These are phyloP conservation scores for Didymella exigua DNA, from an alignment of 2,329 filamentous ascomycete genomes.

Conservation along the genomic window DNA sequence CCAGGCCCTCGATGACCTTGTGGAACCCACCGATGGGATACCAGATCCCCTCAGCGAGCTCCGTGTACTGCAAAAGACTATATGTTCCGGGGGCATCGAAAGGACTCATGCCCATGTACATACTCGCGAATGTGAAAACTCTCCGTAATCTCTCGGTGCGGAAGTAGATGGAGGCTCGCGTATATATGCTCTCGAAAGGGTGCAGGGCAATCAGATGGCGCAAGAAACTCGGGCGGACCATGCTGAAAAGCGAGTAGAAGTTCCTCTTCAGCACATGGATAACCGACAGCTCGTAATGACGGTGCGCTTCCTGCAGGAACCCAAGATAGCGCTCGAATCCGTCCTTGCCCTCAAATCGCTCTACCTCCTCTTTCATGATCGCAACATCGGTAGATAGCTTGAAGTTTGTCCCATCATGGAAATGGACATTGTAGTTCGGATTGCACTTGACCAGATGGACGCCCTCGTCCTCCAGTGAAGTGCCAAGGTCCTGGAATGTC, in stretches of 20 bases:
- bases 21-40: conserved; percentile 76
- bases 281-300: conserved; percentile 72
- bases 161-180: conserved; percentile 69
- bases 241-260: conserved; percentile 64
- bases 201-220: conserved; percentile 65
- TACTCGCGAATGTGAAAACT: conserved; percentile 78
- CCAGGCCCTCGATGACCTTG: conserved; percentile 64
- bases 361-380: conserved; percentile 73
- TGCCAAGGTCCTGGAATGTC: conserved; percentile 71
- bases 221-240: conserved; percentile 65
- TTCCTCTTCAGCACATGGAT: conserved; percentile 70
- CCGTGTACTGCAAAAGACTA: conserved; percentile 74
- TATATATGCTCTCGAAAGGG: conserved; percentile 74
- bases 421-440: conserved; percentile 77
- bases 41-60: conserved; percentile 77
- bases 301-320: conserved; percentile 70
- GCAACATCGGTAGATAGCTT: conserved; percentile 69
- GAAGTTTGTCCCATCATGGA: conserved; percentile 69
- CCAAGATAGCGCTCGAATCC: conserved; percentile 72
- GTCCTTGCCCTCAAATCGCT: conserved; percentile 73
- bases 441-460: conserved; percentile 73
- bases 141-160: conserved; percentile 70
- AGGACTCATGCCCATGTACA: conserved; percentile 84
- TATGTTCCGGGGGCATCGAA: conserved; percentile 79
- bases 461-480: conserved; percentile 68